Evolutionary conservation across 768 basidiomycete species (phyloP).

Genomic region (Suillus americanus): DNA sequence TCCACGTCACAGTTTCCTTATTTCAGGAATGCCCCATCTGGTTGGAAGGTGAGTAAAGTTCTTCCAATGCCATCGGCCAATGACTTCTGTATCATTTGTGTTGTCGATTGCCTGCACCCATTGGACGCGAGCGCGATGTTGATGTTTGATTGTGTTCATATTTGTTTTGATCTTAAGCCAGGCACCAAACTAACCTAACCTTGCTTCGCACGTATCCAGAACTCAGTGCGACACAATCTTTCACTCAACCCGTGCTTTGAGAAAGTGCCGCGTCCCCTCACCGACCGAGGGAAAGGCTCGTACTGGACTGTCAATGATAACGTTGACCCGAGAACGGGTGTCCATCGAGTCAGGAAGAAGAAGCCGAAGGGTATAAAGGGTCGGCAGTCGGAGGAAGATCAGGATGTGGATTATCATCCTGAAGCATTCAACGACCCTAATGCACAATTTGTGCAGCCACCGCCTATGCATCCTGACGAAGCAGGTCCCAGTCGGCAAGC

Average conservation of each 20-base stretch:
- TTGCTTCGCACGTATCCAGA: conserved; percentile 43
- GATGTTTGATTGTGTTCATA: conserved; percentile 58
- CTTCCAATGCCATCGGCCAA: not conserved
- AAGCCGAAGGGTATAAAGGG: conserved; percentile 60
- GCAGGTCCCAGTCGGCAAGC: conserved; percentile 57
- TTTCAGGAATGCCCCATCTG: conserved; percentile 81
- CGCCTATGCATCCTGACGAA: conserved; percentile 59
- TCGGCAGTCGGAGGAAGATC: conserved; percentile 52
- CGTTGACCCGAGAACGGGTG: conserved; percentile 85
- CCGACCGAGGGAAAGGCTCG: conserved; percentile 87
- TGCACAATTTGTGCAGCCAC: conserved; percentile 51
- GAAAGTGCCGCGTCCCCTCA: conserved; percentile 88
- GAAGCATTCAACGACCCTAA: conserved; percentile 55
- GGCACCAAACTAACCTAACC: conserved; percentile 24
- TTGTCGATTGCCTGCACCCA: conserved; percentile 8
- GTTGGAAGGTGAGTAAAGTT: conserved; percentile 77
- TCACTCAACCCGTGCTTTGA: conserved; percentile 91
- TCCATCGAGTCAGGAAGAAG: conserved; percentile 87
- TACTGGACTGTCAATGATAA: conserved; percentile 94
- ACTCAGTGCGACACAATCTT: conserved; percentile 88
- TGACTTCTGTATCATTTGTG: conserved; percentile 4
- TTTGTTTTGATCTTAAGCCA: conserved; percentile 50
- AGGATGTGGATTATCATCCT: conserved; percentile 65
- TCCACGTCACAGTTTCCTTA: conserved; percentile 69
- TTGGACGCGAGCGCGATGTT: conserved; percentile 56